phyloP scores from a whole-genome alignment of 148 eudicot genomes.

The Heliamphora exappendiculata region DNA sequence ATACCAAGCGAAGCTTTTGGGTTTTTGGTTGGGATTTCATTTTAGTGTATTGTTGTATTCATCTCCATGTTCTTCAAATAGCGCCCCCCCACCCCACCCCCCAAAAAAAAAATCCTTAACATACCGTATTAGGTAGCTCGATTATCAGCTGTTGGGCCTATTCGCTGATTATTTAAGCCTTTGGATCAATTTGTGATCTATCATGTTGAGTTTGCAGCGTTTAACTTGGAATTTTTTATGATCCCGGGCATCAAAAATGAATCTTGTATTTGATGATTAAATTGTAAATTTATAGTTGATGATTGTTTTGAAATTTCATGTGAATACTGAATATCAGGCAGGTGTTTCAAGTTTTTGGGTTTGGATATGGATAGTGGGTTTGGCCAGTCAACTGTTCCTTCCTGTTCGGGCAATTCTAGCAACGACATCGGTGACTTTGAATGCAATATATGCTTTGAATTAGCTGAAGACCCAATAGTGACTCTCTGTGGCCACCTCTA shows the following conservation, averaged over 20 bases:
- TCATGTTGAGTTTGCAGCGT: background rate
- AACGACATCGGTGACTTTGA: constrained; percentile 25
- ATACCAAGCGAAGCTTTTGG: too few relatives aligned
- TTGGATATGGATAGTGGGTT: constrained; percentile 18
- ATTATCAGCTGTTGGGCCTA: background rate
- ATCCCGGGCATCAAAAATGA: background rate
- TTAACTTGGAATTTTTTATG: background rate
- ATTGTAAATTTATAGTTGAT: background rate
- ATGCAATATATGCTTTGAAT: constrained; percentile 45
- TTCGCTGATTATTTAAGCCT: background rate
- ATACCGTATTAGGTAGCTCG: background rate
- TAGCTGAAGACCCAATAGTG: constrained; percentile 40
- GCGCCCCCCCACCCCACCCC: too few relatives aligned
- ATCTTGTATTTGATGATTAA: constrained; percentile 1
- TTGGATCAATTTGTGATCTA: background rate
- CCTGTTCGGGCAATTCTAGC: constrained; percentile 11
- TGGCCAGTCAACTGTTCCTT: constrained; percentile 11
- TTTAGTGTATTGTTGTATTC: too few relatives aligned
- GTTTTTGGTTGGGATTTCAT: too few relatives aligned
- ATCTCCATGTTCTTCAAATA: too few relatives aligned
- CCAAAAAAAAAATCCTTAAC: too few relatives aligned
- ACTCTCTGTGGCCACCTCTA: constrained; percentile 49
- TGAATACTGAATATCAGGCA: too few relatives aligned
- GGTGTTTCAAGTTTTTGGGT: background rate
- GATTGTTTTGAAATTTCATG: background rate